Conservation (phyloP, 2,329 filamentous ascomycete genomes). For the Colletotrichum kahawae region DNA sequence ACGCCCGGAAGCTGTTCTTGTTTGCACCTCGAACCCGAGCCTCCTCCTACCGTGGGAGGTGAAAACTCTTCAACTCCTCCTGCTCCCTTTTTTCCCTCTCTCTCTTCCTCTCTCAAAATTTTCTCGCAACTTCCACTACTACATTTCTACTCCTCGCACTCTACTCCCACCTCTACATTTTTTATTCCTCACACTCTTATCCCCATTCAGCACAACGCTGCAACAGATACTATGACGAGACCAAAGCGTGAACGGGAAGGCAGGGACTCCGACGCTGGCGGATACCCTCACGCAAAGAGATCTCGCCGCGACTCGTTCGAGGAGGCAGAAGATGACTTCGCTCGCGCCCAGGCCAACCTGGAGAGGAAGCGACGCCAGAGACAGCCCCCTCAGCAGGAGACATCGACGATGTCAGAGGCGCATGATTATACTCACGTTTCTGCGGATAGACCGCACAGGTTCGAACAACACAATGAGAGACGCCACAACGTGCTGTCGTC, state of each 20-base stretch:
- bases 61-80: not conserved
- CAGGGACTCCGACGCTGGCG: not conserved
- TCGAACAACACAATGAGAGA: not conserved
- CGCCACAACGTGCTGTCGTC: not conserved
- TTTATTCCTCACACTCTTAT: not conserved
- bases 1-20: not conserved
- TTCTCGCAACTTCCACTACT: not conserved
- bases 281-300: not conserved
- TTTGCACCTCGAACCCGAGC: not conserved
- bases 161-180: not conserved
- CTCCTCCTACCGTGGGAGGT: not conserved
- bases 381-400: not conserved
- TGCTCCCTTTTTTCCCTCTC: not conserved
- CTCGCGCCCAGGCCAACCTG: not conserved
- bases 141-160: not conserved
- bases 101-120: not conserved
- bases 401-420: not conserved
- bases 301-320: not conserved
- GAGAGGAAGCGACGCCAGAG: not conserved
- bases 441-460: not conserved
- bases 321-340: not conserved
- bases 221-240: not conserved
- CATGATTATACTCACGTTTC: not conserved
- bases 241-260: not conserved
- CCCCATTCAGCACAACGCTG: not conserved